Evolutionary conservation across 1,139 yeast species (phyloP), one percentile per base, ranked within the genome.

Genomic region (Arxiozyma bovina): DNA sequence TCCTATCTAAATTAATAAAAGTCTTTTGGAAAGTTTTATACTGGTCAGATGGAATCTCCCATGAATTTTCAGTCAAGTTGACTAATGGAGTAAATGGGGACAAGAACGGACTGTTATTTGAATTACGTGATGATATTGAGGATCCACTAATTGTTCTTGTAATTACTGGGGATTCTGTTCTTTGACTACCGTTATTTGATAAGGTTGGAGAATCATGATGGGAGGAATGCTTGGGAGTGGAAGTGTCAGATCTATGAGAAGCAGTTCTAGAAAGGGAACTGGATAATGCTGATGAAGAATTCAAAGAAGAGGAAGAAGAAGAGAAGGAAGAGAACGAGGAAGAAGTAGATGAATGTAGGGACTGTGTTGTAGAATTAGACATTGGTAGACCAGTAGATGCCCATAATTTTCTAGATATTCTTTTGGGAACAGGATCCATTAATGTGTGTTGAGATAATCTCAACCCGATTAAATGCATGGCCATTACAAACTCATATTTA

Each of bases 401-500:
- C 91, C 96, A 83, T 56, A 85, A 69, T 46, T 75, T 73, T 53
- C 79, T 82, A 0, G 97, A 91, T 56, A 93, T 72, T 40, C 30
- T 47, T 15, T 76, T 72, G 42, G 58, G 57, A 8, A 54, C 34
- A 6, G 54, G 52, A 21, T 43, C 41, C 53, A 54, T 50, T 12
- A 47, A 1, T 82, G 91, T 87, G 64, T 82, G 80, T 65, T 90
- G 75, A 44, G 85, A 74, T 57, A 90, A 74, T 48, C 85, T 73
- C 53, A 90, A 83, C 68, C 91, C 97, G 58, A 94, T 88, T 67
- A 94, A 77, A 72, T 88, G 96, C 99, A 93, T 93, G 12, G 99
- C 98, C 60, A 93, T 79, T 43, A 87, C 81, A 64, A 94, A 93
- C 63, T 88, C 91, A 30, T 83, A 77, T 64, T 82, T 79, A 58